Percentiles rank a stretch among this genome's conserved stretches.
Evolutionary conservation across 345 rosid species (phyloP).

Genomic region (Lumnitzera littorea): DNA sequence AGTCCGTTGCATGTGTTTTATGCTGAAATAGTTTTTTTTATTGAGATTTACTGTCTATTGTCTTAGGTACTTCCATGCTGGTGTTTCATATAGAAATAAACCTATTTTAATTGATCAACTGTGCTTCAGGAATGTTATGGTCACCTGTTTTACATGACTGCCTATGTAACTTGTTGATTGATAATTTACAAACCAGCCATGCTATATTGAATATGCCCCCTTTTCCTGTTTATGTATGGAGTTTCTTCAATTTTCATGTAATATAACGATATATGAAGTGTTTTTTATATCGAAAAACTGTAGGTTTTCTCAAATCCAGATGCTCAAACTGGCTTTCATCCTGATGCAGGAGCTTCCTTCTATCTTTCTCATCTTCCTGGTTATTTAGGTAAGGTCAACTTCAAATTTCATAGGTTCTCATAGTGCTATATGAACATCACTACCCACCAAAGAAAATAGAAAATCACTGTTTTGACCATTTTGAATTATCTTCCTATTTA

Average conservation of each 20-base stretch:
- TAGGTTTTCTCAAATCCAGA: conserved; percentile 77
- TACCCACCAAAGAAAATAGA: no score
- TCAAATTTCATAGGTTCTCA: no score
- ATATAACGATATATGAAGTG: not conserved
- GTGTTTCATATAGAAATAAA: no score
- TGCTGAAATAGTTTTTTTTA: no score
- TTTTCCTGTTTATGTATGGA: not conserved
- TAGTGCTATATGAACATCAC: not conserved
- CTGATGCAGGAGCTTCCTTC: conserved; percentile 86
- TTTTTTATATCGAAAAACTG: conserved; percentile 5
- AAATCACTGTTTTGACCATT: no score
- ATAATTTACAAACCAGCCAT: no score
- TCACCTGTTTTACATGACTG: not conserved
- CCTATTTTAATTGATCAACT: no score
- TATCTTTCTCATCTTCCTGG: conserved; percentile 88
- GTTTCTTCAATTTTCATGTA: not conserved
- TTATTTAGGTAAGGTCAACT: conserved; percentile 44
- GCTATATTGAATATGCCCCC: not conserved
- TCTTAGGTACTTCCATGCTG: no score
- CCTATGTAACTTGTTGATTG: not conserved
- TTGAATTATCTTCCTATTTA: no score
- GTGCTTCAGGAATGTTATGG: no score
- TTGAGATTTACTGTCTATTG: no score
- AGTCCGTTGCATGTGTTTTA: no score
- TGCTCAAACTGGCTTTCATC: conserved; percentile 83